Conservation (phyloP, 768 basidiomycete genomes). For the Lentinula guzmanii region DNA sequence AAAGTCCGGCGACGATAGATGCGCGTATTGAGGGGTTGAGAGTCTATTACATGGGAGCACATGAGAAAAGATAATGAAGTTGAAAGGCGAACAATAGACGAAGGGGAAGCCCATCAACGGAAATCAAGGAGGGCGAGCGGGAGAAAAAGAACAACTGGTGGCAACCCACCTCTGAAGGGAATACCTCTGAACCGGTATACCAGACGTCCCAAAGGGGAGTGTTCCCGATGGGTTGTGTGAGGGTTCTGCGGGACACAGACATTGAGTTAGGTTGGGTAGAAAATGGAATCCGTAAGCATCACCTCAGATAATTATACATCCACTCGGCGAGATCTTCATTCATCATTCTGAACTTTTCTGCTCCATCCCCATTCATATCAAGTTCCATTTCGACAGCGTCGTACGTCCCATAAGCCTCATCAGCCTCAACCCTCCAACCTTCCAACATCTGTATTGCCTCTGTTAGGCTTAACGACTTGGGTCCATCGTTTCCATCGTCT, state of each 20-base stretch:
- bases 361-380: conserved; percentile 1
- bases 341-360: conserved; percentile 12
- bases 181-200: conserved; percentile 61
- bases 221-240: conserved; percentile 42
- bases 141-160: background rate
- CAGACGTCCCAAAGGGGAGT: conserved; percentile 61
- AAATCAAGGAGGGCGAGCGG: background rate
- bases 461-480: background rate
- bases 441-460: background rate
- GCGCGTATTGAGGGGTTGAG: conserved; percentile 67
- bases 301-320: conserved; percentile 49
- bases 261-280: conserved; percentile 10
- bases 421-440: background rate
- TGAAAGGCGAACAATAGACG: too few relatives aligned
- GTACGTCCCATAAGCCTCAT: background rate
- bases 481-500: background rate
- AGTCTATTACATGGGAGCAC: conserved; percentile 30
- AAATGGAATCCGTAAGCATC: background rate
- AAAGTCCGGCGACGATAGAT: conserved; percentile 52
- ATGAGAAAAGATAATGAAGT: too few relatives aligned
- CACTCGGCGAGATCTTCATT: conserved; percentile 37
- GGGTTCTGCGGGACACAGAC: conserved; percentile 25
- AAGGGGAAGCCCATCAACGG: background rate
- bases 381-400: background rate
- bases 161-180: conserved; percentile 56